These are phyloP conservation scores for Hortaea werneckii DNA, from an alignment of 2,329 filamentous ascomycete genomes.

Conservation along the genomic window DNA sequence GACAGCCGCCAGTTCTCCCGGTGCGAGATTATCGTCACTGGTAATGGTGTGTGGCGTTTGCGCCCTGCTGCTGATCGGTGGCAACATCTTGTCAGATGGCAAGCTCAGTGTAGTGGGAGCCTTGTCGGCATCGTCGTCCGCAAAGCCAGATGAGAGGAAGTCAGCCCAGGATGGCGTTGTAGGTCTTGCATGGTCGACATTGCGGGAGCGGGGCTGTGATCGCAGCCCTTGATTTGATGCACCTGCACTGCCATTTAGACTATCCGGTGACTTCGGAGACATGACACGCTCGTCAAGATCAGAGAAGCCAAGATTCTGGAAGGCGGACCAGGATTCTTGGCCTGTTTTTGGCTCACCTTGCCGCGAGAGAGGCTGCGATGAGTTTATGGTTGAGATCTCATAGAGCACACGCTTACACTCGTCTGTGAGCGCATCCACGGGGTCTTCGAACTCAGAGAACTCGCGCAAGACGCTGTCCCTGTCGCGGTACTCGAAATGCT, in stretches of 20 bases:
- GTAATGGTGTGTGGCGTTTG: conserved; percentile 43
- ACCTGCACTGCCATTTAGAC: conserved; percentile 12
- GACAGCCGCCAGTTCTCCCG: conserved; percentile 90
- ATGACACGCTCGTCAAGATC: conserved; percentile 44
- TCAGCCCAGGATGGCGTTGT: conserved; percentile 98
- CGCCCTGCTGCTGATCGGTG: conserved; percentile 70
- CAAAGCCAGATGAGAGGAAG: conserved; percentile 87
- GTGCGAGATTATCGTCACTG: conserved; percentile 65
- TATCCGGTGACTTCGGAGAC: conserved; percentile 9
- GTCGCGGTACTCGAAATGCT: conserved; percentile 90
- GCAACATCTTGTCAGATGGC: conserved; percentile 85
- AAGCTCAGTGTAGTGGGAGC: conserved; percentile 52
- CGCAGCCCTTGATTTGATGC: conserved; percentile 43
- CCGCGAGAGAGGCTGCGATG: conserved; percentile 57
- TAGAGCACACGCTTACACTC: conserved; percentile 86
- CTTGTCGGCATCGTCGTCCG: conserved; percentile 56
- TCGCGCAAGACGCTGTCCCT: conserved; percentile 74
- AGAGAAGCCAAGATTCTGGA: conserved; percentile 88
- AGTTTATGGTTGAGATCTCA: conserved; percentile 79
- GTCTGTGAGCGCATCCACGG: conserved; percentile 76
- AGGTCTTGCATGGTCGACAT: conserved; percentile 60
- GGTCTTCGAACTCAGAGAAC: conserved; percentile 83
- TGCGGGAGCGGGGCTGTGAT: conserved; percentile 56
- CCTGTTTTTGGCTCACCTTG: conserved; percentile 30
- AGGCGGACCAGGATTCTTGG: conserved; percentile 92